These are phyloP conservation scores for Ogataea naganishii DNA, from an alignment of 805 yeast genomes.

Conservation along the genomic window DNA sequence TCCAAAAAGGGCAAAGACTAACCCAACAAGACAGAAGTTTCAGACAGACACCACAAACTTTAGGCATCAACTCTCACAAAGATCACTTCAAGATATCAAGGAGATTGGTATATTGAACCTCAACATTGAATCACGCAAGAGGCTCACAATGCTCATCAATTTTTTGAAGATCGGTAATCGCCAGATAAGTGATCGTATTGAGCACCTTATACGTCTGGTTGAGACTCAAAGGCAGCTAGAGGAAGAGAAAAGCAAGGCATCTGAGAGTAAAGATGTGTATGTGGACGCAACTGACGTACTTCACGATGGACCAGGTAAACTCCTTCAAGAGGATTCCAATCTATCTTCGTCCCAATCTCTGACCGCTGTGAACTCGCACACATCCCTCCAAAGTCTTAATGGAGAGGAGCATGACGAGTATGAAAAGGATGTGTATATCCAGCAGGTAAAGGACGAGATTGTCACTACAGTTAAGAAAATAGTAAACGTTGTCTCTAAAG, in stretches of 20 bases:
- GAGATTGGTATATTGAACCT: slow-evolving; percentile 25
- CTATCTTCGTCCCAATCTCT: slow-evolving; percentile 3
- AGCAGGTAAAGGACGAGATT: slow-evolving; percentile 67
- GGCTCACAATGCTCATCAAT: slow-evolving; percentile 72
- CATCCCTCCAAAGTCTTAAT: slow-evolving; percentile 9
- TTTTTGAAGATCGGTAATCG: slow-evolving; percentile 73
- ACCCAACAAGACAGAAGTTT: not conserved
- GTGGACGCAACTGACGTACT: too few species aligned
- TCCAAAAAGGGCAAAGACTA: too few species aligned
- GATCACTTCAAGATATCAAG: slow-evolving; percentile 23
- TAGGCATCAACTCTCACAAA: too few species aligned
- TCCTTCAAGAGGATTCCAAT: slow-evolving; percentile 2
- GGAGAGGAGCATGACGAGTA: slow-evolving; percentile 3
- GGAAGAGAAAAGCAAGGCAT: too few species aligned
- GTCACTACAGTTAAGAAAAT: slow-evolving; percentile 85
- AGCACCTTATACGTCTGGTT: slow-evolving; percentile 31
- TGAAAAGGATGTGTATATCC: slow-evolving; percentile 17
- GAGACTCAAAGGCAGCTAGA: slow-evolving; percentile 15
- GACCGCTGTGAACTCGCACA: slow-evolving; percentile 11
- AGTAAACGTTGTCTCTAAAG: slow-evolving; percentile 76
- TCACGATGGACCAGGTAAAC: slow-evolving; percentile 6
- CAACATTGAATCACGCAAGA: slow-evolving; percentile 59
- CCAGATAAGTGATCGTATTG: slow-evolving; percentile 61
- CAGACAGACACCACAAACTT: not conserved
- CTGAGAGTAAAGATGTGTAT: too few species aligned